phyloP scores from a whole-genome alignment of 2,329 filamentous ascomycete genomes.

The Cladophialophora exuberans region DNA sequence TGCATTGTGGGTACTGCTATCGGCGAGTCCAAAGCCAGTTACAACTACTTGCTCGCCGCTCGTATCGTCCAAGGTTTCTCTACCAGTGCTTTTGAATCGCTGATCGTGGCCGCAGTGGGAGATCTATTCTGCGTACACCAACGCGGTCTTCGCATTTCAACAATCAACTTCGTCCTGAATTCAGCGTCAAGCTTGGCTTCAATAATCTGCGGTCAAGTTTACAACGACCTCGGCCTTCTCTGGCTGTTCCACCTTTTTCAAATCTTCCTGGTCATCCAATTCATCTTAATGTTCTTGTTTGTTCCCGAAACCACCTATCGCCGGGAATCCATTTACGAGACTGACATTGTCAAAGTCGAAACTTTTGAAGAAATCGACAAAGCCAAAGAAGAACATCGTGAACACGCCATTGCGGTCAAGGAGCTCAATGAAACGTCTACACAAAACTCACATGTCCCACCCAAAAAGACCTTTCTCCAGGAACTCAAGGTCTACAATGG shows the following conservation, averaged over 20 bases:
- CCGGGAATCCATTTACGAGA: conserved; percentile 30
- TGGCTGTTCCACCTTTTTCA: conserved; percentile 32
- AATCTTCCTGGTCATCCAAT: conserved; percentile 33
- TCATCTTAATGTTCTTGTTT: conserved; percentile 33
- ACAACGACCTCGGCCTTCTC: conserved; percentile 24
- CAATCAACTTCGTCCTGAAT: conserved; percentile 20
- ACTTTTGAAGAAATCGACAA: conserved; percentile 15
- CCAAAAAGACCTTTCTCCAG: conserved; percentile 29
- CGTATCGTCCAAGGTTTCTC: conserved; percentile 53
- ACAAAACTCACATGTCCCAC: conserved; percentile 2
- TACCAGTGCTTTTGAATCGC: conserved; percentile 51
- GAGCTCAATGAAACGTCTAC: conserved; percentile 5
- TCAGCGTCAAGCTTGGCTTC: conserved; percentile 37
- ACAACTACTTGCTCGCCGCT: conserved; percentile 52
- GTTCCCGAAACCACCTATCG: conserved; percentile 35
- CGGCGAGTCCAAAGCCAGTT: conserved; percentile 47
- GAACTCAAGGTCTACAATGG: conserved; percentile 30
- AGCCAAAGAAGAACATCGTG: conserved; percentile 6
- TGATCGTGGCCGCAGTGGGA: conserved; percentile 52
- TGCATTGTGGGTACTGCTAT: conserved; percentile 46
- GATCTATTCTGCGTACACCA: conserved; percentile 43
- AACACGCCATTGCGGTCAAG: conserved; percentile 12
- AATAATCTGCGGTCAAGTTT: conserved; percentile 35
- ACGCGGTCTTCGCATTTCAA: conserved; percentile 21
- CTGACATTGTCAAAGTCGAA: conserved; percentile 21